These are phyloP conservation scores for Melaleuca alternifolia DNA, from an alignment of 345 rosid species.

Conservation along the genomic window DNA sequence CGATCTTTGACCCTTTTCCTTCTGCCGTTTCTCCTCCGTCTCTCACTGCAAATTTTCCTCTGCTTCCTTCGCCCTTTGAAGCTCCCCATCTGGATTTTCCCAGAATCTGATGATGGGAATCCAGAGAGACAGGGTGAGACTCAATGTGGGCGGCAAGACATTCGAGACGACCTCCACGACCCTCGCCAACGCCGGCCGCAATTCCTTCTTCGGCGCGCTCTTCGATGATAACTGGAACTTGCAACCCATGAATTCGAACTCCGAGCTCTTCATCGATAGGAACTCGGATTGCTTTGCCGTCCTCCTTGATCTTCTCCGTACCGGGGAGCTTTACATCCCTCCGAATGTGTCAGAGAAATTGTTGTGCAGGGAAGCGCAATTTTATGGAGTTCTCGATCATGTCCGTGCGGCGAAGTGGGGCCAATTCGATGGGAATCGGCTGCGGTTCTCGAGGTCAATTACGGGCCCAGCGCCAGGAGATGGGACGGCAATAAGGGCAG, in stretches of 20 bases:
- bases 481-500: conserved; percentile 90
- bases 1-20: background rate
- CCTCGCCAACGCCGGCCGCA: conserved; percentile 81
- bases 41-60: background rate
- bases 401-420: conserved; percentile 79
- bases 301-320: conserved; percentile 96
- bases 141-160: conserved; percentile 86
- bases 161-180: conserved; percentile 96
- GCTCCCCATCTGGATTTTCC: background rate
- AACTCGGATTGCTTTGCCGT: conserved; percentile 87
- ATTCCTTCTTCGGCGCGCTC: conserved; percentile 78
- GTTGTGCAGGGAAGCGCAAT: conserved; percentile 68
- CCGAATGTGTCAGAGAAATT: conserved; percentile 56
- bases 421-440: conserved; percentile 71
- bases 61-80: background rate
- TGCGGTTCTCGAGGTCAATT: conserved; percentile 40
- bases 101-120: conserved; percentile 38
- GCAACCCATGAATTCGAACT: conserved; percentile 3
- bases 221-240: conserved; percentile 78
- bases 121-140: conserved; percentile 55
- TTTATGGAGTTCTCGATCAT: conserved; percentile 74
- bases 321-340: conserved; percentile 79
- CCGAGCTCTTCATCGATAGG: conserved; percentile 62
- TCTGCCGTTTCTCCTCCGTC: background rate
- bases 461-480: conserved; percentile 92